Evolutionary conservation across 2,329 filamentous ascomycete genomes (phyloP).

Genomic region (Rutstroemia sp.): DNA sequence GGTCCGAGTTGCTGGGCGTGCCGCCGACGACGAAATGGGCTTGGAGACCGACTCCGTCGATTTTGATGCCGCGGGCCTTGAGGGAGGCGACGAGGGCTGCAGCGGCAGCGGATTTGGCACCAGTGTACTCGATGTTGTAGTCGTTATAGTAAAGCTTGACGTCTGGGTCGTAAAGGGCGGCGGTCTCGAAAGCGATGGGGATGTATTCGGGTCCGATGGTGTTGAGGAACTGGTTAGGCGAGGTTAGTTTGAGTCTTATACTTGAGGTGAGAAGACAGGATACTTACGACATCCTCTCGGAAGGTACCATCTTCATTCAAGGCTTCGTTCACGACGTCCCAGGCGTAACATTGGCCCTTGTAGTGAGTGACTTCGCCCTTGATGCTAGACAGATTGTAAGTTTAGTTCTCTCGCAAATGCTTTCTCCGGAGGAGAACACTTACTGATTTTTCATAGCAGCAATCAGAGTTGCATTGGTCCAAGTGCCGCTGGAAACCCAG

Average conservation of each 20-base stretch:
- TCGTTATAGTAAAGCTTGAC: slow-evolving; percentile 40
- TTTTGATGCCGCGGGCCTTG: slow-evolving; percentile 43
- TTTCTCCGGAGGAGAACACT: not conserved
- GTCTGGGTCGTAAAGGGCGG: slow-evolving; percentile 19
- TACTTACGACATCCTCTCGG: slow-evolving; percentile 39
- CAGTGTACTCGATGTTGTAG: slow-evolving; percentile 53
- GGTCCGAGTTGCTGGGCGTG: slow-evolving; percentile 39
- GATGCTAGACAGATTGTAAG: slow-evolving; percentile 32
- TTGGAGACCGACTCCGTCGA: slow-evolving; percentile 58
- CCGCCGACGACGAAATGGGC: slow-evolving; percentile 51
- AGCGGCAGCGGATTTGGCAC: slow-evolving; percentile 39
- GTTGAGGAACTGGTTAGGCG: not conserved
- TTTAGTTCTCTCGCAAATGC: not conserved
- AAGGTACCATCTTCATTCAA: slow-evolving; percentile 50
- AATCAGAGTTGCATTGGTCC: slow-evolving; percentile 51
- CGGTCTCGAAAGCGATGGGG: slow-evolving; percentile 28
- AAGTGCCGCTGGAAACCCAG: slow-evolving; percentile 44
- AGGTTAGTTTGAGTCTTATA: not conserved
- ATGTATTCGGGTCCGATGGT: slow-evolving; percentile 44
- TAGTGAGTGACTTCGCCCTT: slow-evolving; percentile 50
- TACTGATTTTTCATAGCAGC: slow-evolving; percentile 48
- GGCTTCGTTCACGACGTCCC: slow-evolving; percentile 62
- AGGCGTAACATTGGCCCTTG: slow-evolving; percentile 53
- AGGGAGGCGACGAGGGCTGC: slow-evolving; percentile 38
- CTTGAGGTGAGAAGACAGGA: slow-evolving; percentile 29